These are phyloP conservation scores for Sphaerulina musiva DNA, from an alignment of 2,329 filamentous ascomycete species.

Conservation along the genomic window DNA sequence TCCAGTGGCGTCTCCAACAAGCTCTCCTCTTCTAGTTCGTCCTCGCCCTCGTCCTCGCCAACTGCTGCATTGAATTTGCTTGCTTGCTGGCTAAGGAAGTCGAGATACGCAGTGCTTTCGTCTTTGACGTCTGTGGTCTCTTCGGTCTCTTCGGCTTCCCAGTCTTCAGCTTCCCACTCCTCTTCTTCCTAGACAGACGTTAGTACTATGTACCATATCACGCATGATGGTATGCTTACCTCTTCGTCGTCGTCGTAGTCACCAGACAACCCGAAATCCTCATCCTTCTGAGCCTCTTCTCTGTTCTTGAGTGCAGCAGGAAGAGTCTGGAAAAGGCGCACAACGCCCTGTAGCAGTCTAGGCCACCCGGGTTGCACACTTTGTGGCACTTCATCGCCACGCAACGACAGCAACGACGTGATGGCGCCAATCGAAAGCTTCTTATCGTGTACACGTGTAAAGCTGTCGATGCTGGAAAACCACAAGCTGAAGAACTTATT, in stretches of 20 bases:
- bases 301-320: slow-evolving; percentile 84
- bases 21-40: slow-evolving; percentile 86
- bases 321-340: slow-evolving; percentile 83
- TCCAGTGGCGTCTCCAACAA: slow-evolving; percentile 90
- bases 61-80: slow-evolving; percentile 47
- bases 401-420: slow-evolving; percentile 71
- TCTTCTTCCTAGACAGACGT: slow-evolving; percentile 54
- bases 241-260: slow-evolving; percentile 72
- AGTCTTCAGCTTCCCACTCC: slow-evolving; percentile 71
- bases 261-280: slow-evolving; percentile 72
- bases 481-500: slow-evolving; percentile 98
- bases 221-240: slow-evolving; percentile 3
- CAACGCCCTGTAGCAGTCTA: slow-evolving; percentile 78
- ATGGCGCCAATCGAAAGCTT: slow-evolving; percentile 96
- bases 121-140: slow-evolving; percentile 68
- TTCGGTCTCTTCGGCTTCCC: slow-evolving; percentile 57
- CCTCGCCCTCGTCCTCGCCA: slow-evolving; percentile 62
- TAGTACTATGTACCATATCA: slow-evolving; percentile 2
- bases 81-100: slow-evolving; percentile 83
- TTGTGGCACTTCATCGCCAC: slow-evolving; percentile 73
- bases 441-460: slow-evolving; percentile 94
- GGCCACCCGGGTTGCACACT: slow-evolving; percentile 96
- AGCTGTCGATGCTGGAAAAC: slow-evolving; percentile 93
- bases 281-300: slow-evolving; percentile 77
- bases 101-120: slow-evolving; percentile 87